Evolutionary conservation across 352 stramenopile species (phyloP).

Genomic region (Phytophthora ramorum): DNA sequence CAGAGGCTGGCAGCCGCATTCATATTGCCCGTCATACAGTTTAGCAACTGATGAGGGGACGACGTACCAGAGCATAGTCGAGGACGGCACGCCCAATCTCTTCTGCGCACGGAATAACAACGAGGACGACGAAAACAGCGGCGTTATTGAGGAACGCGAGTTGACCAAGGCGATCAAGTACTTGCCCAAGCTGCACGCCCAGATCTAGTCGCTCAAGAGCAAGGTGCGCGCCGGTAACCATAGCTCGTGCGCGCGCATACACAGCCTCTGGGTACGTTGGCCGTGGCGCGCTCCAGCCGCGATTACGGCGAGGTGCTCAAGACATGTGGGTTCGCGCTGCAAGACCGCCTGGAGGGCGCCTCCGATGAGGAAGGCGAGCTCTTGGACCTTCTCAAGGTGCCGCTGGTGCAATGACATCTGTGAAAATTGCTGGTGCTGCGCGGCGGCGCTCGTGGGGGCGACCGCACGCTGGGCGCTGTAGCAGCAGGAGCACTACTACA

Average conservation of each 20-base stretch:
- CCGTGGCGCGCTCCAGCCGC: too few relatives aligned
- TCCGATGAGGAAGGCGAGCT: conserved; percentile 54
- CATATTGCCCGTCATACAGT: too few relatives aligned
- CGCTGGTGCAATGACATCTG: conserved; percentile 78
- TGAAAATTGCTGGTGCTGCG: conserved; percentile 81
- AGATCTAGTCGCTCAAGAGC: background rate
- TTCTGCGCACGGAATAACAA: background rate
- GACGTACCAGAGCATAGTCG: background rate
- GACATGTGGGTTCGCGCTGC: too few relatives aligned
- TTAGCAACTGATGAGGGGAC: background rate
- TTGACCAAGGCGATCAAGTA: conserved; percentile 3
- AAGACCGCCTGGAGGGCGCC: conserved; percentile 51
- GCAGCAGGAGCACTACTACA: conserved; percentile 81
- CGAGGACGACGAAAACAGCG: background rate
- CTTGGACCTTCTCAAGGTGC: conserved; percentile 77
- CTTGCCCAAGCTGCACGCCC: background rate
- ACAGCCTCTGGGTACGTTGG: too few relatives aligned
- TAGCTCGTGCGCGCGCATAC: too few relatives aligned
- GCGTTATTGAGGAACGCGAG: background rate
- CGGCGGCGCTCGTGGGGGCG: conserved; percentile 50
- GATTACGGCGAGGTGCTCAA: too few relatives aligned
- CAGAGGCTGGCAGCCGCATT: background rate
- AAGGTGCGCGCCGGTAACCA: background rate
- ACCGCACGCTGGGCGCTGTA: conserved; percentile 62
- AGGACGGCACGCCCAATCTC: background rate